Conservation (phyloP, 345 rosid species). For the Heritiera fomes region DNA sequence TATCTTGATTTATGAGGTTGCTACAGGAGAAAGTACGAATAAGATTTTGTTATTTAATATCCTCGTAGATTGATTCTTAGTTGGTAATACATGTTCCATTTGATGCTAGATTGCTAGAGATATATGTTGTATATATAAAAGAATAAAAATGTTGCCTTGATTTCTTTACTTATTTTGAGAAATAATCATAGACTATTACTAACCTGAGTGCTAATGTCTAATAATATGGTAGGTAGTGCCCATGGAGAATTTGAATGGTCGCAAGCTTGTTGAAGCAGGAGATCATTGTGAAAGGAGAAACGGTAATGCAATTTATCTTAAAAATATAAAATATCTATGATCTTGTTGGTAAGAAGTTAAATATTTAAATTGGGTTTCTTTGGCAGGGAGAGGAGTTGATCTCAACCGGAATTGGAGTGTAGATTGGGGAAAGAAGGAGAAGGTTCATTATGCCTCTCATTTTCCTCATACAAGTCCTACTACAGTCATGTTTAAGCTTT, state of each 20-base stretch:
- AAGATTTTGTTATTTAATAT: neutral
- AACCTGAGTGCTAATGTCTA: conserved; percentile 20
- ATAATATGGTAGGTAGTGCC: conserved; percentile 69
- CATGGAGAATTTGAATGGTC: conserved; percentile 91
- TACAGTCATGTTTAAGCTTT: conserved; percentile 7
- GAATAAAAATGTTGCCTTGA: neutral
- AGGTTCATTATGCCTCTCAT: conserved; percentile 44
- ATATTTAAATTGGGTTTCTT: conserved; percentile 18
- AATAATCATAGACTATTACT: neutral
- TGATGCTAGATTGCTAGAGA: conserved; percentile 7
- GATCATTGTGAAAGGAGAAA: conserved; percentile 96
- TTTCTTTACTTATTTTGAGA: neutral
- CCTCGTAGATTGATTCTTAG: neutral
- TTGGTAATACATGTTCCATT: neutral
- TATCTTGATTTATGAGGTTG: neutral
- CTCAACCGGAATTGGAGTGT: conserved; percentile 98
- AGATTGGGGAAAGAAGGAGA: conserved; percentile 98
- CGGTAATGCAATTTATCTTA: conserved; percentile 42
- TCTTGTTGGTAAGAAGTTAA: conserved; percentile 18
- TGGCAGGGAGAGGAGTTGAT: conserved; percentile 95
- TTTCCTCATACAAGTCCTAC: neutral
- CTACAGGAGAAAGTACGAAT: neutral
- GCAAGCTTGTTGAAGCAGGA: conserved; percentile 89
- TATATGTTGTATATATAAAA: neutral
- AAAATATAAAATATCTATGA: conserved; percentile 13